Conservation (phyloP, 148 eudicot genomes). For the Agrostemma githago region DNA sequence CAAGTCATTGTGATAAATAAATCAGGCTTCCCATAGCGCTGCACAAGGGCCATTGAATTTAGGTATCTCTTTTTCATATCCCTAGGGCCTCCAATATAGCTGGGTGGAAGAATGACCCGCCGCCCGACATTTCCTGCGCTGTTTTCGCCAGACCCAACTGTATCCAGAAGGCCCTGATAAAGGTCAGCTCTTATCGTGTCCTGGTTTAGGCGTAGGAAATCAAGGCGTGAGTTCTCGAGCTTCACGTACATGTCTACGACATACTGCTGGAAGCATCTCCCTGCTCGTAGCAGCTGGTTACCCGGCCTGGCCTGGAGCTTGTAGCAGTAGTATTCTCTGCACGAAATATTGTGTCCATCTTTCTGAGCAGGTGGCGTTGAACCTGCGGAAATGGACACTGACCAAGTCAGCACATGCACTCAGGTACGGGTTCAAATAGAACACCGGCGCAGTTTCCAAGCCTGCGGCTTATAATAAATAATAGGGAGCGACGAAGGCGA, state of each 20-base stretch:
- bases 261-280: too few species aligned
- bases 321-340: too few species aligned
- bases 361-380: too few species aligned
- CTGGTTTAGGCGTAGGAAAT: background rate
- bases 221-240: background rate
- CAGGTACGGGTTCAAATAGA: too few species aligned
- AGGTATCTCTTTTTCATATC: background rate
- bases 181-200: background rate
- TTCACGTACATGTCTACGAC: slow-evolving; percentile 13
- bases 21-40: slow-evolving; percentile 3
- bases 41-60: background rate
- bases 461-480: too few species aligned
- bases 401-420: too few species aligned
- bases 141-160: background rate
- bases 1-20: slow-evolving; percentile 3
- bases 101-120: background rate
- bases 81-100: background rate
- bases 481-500: too few species aligned
- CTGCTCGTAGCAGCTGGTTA: too few species aligned
- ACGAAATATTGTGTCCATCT: too few species aligned
- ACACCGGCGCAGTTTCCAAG: too few species aligned
- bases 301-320: too few species aligned
- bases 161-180: background rate
- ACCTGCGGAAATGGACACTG: too few species aligned
- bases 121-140: background rate